These are phyloP conservation scores for Monosporascus sp. DNA, from an alignment of 2,329 filamentous ascomycete genomes.

Conservation along the genomic window DNA sequence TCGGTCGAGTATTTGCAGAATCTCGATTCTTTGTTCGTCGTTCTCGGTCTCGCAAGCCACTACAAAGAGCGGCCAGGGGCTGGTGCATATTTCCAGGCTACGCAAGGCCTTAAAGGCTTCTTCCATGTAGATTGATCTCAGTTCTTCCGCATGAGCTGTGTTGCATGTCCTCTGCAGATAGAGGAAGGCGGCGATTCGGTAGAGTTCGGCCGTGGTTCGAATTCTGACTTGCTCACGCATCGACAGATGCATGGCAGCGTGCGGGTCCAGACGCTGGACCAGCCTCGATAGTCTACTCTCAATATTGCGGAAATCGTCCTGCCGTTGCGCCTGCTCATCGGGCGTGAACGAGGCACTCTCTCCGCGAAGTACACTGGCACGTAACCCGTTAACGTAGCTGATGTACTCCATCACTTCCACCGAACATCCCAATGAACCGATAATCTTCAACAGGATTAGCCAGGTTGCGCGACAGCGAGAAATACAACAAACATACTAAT, in stretches of 20 bases:
- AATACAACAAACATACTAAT: slow-evolving; percentile 17
- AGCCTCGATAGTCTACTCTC: slow-evolving; percentile 21
- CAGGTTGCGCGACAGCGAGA: background rate
- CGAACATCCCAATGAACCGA: slow-evolving; percentile 43
- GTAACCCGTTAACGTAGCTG: slow-evolving; percentile 33
- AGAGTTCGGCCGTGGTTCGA: slow-evolving; percentile 43
- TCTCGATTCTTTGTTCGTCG: slow-evolving; percentile 35
- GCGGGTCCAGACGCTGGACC: slow-evolving; percentile 23
- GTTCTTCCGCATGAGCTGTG: slow-evolving; percentile 17
- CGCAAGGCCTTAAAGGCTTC: slow-evolving; percentile 31
- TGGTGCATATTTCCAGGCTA: slow-evolving; percentile 37
- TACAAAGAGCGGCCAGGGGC: slow-evolving; percentile 45
- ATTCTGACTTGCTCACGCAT: slow-evolving; percentile 24
- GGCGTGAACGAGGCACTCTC: slow-evolving; percentile 16
- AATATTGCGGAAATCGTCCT: slow-evolving; percentile 22
- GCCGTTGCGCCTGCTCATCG: slow-evolving; percentile 21
- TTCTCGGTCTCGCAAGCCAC: slow-evolving; percentile 38
- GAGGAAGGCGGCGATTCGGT: slow-evolving; percentile 41
- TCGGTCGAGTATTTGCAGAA: slow-evolving; percentile 34
- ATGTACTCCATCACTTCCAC: slow-evolving; percentile 40
- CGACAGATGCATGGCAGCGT: slow-evolving; percentile 22
- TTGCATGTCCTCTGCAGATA: slow-evolving; percentile 31
- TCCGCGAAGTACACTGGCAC: slow-evolving; percentile 25
- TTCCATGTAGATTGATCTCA: slow-evolving; percentile 25
- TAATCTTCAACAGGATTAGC: slow-evolving; percentile 29